phyloP scores from a whole-genome alignment of 1,284 basidiomycete species.

The Papiliotrema laurentii region DNA sequence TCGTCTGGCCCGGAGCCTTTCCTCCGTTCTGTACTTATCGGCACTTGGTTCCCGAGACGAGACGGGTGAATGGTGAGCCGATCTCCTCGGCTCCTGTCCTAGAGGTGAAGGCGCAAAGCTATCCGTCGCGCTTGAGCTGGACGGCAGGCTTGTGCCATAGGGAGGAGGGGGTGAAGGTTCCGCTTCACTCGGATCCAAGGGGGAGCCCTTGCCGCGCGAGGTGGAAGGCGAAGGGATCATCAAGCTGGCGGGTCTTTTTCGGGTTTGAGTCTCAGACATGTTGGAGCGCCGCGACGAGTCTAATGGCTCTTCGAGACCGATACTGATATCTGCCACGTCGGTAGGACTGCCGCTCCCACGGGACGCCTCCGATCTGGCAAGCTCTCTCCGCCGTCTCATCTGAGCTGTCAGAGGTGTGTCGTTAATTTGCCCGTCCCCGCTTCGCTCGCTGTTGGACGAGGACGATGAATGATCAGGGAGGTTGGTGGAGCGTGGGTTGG shows the following conservation, averaged over 20 bases:
- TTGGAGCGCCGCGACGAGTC: not conserved
- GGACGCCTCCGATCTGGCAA: not conserved
- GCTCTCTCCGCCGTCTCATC: not conserved
- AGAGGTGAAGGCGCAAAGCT: constrained; percentile 7
- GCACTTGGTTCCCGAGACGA: not conserved
- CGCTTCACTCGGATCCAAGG: not conserved
- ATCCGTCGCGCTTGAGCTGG: not conserved
- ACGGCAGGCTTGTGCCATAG: constrained; percentile 9
- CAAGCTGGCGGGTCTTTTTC: constrained; percentile 6
- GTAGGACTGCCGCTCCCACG: constrained; percentile 3
- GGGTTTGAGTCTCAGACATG: not conserved
- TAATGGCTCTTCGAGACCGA: constrained; percentile 10
- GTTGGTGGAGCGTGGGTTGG: not conserved
- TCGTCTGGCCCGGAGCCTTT: constrained; percentile 7
- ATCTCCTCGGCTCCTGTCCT: constrained; percentile 8
- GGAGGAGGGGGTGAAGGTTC: constrained; percentile 31
- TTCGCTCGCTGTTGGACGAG: not conserved
- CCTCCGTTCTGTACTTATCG: constrained; percentile 2
- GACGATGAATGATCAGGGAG: not conserved
- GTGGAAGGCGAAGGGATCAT: not conserved
- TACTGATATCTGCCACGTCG: constrained; percentile 14
- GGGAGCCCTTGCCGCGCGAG: not conserved
- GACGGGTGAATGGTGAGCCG: constrained; percentile 6
- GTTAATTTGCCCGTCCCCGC: not conserved
- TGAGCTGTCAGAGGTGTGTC: constrained; percentile 11